Evolutionary conservation across 2,329 filamentous ascomycete genomes (phyloP).

Genomic region (Alternaria panax): DNA sequence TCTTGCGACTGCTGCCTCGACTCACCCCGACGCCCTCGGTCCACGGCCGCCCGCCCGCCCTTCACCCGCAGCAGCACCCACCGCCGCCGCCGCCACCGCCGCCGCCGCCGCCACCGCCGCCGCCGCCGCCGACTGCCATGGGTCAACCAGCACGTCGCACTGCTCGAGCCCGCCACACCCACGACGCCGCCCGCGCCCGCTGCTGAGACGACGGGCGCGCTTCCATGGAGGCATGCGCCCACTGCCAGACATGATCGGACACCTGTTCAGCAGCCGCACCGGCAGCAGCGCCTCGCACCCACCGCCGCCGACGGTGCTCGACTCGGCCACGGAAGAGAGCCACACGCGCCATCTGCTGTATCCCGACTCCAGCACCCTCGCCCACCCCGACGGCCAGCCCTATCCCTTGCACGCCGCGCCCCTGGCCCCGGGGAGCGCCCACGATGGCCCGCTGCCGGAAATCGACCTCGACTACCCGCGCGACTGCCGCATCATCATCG

Average conservation of each 20-base stretch:
- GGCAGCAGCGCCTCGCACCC: slow-evolving; percentile 32
- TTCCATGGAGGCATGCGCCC: slow-evolving; percentile 27
- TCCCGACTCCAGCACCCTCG: slow-evolving; percentile 47
- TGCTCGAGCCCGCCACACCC: slow-evolving; percentile 31
- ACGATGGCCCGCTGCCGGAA: slow-evolving; percentile 49
- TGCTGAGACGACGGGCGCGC: slow-evolving; percentile 21
- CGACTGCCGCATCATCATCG: slow-evolving; percentile 54
- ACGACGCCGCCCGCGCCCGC: slow-evolving; percentile 24
- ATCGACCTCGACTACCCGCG: slow-evolving; percentile 52
- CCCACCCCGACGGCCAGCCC: slow-evolving; percentile 47
- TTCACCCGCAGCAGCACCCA: neutral
- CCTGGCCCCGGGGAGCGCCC: slow-evolving; percentile 39
- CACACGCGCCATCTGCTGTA: slow-evolving; percentile 54
- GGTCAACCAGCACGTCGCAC: slow-evolving; percentile 32
- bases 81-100: neutral
- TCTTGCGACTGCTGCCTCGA: slow-evolving; percentile 1
- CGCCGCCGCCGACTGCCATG: slow-evolving; percentile 34
- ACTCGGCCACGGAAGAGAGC: slow-evolving; percentile 51
- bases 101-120: neutral
- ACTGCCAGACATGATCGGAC: slow-evolving; percentile 48
- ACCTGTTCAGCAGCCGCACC: slow-evolving; percentile 50
- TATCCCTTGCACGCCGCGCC: slow-evolving; percentile 44
- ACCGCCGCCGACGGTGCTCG: slow-evolving; percentile 39
- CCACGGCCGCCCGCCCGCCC: neutral
- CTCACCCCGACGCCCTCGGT: neutral